Conservation (phyloP, 805 yeast species). For the Wickerhamiella kurtzmanii region DNA sequence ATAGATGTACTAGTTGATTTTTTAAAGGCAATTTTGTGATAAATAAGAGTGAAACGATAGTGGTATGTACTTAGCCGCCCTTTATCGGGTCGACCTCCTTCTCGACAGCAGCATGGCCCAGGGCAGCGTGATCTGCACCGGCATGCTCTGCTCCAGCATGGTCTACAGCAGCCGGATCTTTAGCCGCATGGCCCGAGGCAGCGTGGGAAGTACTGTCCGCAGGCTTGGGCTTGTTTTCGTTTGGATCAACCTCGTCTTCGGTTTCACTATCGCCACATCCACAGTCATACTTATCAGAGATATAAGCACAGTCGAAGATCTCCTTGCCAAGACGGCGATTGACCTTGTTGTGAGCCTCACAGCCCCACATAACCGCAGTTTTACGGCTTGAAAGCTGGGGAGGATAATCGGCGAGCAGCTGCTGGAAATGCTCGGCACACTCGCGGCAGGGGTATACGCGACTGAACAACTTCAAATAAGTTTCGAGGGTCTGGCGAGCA, state of each 20-base stretch:
- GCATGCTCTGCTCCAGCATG: neutral
- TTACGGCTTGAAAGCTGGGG: conserved; percentile 69
- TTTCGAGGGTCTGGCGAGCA: conserved; percentile 49
- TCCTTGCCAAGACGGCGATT: conserved; percentile 57
- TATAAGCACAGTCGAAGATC: conserved; percentile 69
- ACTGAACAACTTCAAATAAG: conserved; percentile 62
- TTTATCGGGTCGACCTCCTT: neutral
- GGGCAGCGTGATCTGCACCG: neutral
- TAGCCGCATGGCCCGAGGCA: too few species aligned
- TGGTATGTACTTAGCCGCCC: neutral
- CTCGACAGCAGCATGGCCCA: neutral
- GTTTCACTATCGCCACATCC: conserved; percentile 71
- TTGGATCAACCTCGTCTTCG: neutral
- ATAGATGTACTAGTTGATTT: neutral
- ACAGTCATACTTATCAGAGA: conserved; percentile 86
- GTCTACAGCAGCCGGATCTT: too few species aligned
- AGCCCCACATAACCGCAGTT: conserved; percentile 91
- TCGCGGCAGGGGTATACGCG: conserved; percentile 96
- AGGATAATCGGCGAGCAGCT: conserved; percentile 56
- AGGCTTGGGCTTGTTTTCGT: neutral
- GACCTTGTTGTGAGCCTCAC: conserved; percentile 79
- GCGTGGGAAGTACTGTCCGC: too few species aligned
- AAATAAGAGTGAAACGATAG: neutral
- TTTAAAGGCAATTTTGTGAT: neutral
- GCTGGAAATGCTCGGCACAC: conserved; percentile 82